Evolutionary conservation across 1,284 basidiomycete species (phyloP).

Genomic region (Xerocomus amazonicus): DNA sequence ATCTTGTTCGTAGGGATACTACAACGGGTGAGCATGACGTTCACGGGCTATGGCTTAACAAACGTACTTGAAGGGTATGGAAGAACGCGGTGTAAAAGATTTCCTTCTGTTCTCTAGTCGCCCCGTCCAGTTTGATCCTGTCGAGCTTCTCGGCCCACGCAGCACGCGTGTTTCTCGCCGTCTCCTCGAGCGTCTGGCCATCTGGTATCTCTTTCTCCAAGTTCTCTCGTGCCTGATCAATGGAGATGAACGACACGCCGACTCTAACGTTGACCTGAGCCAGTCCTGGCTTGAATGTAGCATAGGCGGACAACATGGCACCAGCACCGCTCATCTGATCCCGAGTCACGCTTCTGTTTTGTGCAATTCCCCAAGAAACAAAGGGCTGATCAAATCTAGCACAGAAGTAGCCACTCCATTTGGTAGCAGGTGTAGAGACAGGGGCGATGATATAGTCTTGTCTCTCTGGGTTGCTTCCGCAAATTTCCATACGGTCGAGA

Average conservation of each 20-base stretch:
- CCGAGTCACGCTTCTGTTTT: constrained; percentile 42
- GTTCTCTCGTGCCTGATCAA: constrained; percentile 68
- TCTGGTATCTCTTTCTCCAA: constrained; percentile 64
- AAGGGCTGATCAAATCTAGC: constrained; percentile 63
- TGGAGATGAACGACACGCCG: constrained; percentile 76
- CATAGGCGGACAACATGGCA: constrained; percentile 56
- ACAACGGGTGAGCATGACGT: constrained; percentile 10
- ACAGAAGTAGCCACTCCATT: constrained; percentile 67
- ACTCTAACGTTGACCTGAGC: constrained; percentile 57
- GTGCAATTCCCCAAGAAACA: constrained; percentile 45
- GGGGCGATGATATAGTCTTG: constrained; percentile 73
- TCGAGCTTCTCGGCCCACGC: constrained; percentile 75
- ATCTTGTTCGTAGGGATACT: constrained; percentile 80
- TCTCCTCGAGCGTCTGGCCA: constrained; percentile 56
- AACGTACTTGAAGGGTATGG: constrained; percentile 58
- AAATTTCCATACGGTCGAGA: constrained; percentile 50
- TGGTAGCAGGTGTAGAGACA: constrained; percentile 45
- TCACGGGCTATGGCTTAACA: neutral
- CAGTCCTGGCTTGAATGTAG: constrained; percentile 42
- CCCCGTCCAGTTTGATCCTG: constrained; percentile 56
- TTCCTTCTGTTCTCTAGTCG: constrained; percentile 47
- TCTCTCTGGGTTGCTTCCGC: constrained; percentile 68
- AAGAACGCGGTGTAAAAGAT: constrained; percentile 69
- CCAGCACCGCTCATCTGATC: constrained; percentile 36
- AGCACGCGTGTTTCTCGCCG: constrained; percentile 52